Evolutionary conservation across 148 eudicot species (phyloP), one percentile per base, ranked within the genome.

Genomic region (Camellia sinensis): DNA sequence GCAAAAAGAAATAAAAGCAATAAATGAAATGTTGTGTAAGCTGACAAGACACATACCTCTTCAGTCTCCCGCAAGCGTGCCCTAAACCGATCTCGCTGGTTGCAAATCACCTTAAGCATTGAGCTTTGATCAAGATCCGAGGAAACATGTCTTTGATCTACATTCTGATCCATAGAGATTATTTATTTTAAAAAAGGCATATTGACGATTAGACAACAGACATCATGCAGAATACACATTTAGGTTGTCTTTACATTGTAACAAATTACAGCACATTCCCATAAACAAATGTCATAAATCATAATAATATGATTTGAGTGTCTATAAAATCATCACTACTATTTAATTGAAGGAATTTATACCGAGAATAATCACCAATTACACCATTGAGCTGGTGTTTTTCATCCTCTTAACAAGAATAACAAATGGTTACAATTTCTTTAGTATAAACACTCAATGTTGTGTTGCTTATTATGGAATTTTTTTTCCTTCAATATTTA

Each of bases 91-190:
- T 97, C 99, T 83, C 99, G 87, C 87, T 97, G 99, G 84, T 88
- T 94, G 89, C 99, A 97, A 56, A 97, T 97, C 84, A 97, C 99
- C 87, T 92, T 94, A 80, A 97, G 94, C 99, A 97, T 97, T 71
- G 99, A 94, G 88, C 87, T 94, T 69, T 97, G 99, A 84, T 97
- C 99, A 81, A 89, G 92, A 64, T 95, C 98, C 41, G 86, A 83
- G 65, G 92, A 80, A 76, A 78, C 85, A 84, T 91, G 94, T 84
- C 84, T 90, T 81, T 92, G 98, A 85, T 94, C 97, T 81, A 88
- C 71, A 84, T 80, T 89, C 99, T 97, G 89, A 76, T 83, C 71
- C 75, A 78, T 67, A 74, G 67, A 77, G 64, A 74, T 71, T 53
- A 19, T 29, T 62, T 50, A 69, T 6, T 21, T 4, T 21, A 0